phyloP scores from a whole-genome alignment of 1,139 yeast species.

The Saccharomyces pastorianus region DNA sequence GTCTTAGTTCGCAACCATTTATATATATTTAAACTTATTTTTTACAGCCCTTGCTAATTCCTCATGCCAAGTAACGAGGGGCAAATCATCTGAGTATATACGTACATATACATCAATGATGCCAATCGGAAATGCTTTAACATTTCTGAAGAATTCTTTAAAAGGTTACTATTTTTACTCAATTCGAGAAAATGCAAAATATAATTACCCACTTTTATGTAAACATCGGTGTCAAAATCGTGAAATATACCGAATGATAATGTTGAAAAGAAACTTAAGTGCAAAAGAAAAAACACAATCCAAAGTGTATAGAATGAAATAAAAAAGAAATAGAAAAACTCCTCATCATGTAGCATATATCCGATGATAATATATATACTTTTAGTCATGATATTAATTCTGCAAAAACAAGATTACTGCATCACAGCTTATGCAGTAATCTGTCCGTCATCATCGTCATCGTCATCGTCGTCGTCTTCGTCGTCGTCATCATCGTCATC shows the following conservation, averaged over 20 bases:
- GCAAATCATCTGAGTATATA: background rate
- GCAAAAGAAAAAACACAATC: background rate
- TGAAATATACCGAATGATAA: background rate
- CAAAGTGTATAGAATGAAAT: background rate
- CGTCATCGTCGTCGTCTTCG: background rate
- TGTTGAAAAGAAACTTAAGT: background rate
- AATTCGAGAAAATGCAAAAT: background rate
- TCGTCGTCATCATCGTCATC: background rate
- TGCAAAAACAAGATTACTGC: background rate
- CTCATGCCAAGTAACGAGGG: background rate
- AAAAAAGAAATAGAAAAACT: background rate
- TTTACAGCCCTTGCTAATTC: background rate
- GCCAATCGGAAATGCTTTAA: background rate
- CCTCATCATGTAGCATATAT: background rate
- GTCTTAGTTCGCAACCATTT: too few species aligned
- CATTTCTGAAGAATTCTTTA: background rate
- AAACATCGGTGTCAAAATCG: background rate
- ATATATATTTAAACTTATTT: too few species aligned
- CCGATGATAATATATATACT: background rate
- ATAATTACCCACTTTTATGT: background rate
- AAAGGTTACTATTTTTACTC: background rate
- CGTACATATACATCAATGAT: background rate
- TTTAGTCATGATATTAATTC: background rate
- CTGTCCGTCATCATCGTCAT: background rate
- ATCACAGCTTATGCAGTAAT: background rate